Evolutionary conservation across 2,329 filamentous ascomycete species (phyloP).

Genomic region (Colletotrichum cuscutae): DNA sequence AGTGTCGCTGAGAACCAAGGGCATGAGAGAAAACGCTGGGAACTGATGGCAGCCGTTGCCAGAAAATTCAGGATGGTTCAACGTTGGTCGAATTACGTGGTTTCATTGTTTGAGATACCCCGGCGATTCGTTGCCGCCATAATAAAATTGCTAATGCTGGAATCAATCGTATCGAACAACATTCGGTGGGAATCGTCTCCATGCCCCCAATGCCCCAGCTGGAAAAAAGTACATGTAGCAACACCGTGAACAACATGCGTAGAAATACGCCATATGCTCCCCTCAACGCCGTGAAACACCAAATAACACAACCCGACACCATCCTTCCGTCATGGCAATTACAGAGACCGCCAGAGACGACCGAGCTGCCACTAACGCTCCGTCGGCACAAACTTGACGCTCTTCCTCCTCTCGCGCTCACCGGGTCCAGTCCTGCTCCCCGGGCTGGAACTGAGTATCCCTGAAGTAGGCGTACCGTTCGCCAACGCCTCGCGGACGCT

Average conservation of each 20-base stretch:
- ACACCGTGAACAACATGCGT: neutral
- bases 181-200: neutral
- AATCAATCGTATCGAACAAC: neutral
- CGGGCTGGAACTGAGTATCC: slow-evolving; percentile 63
- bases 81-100: slow-evolving; percentile 7
- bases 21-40: slow-evolving; percentile 59
- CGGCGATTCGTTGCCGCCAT: slow-evolving; percentile 6
- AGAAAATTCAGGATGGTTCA: neutral
- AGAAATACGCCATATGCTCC: neutral
- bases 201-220: neutral
- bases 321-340: neutral
- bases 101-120: slow-evolving; percentile 33
- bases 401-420: slow-evolving; percentile 69
- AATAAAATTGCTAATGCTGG: slow-evolving; percentile 19
- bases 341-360: slow-evolving; percentile 1
- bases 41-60: slow-evolving; percentile 13
- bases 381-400: slow-evolving; percentile 69
- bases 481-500: slow-evolving; percentile 65
- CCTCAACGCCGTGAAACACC: neutral
- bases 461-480: slow-evolving; percentile 35
- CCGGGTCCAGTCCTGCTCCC: slow-evolving; percentile 44
- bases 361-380: slow-evolving; percentile 39
- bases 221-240: neutral
- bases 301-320: neutral
- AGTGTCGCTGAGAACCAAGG: slow-evolving; percentile 66